These are phyloP conservation scores for Rhododendron vialii DNA, from an alignment of 148 eudicot species.

Conservation along the genomic window DNA sequence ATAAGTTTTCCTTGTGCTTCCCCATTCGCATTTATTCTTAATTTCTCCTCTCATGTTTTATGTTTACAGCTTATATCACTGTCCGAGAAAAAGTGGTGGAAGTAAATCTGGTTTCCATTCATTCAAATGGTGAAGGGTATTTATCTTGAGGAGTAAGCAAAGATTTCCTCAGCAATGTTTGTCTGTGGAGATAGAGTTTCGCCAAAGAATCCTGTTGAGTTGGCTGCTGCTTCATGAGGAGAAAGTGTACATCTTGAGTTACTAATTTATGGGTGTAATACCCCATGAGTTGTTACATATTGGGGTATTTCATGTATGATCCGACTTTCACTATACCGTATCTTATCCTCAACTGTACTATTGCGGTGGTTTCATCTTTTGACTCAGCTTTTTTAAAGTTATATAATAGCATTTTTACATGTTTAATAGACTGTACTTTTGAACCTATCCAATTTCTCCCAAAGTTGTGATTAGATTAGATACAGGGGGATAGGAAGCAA, in stretches of 20 bases:
- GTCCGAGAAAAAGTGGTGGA: constrained; percentile 43
- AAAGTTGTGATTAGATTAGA: neutral
- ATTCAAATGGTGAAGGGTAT: neutral
- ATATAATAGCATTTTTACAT: neutral
- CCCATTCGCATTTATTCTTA: neutral
- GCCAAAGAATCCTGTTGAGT: neutral
- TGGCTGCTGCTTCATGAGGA: constrained; percentile 1
- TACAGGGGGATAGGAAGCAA: neutral
- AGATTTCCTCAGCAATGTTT: neutral
- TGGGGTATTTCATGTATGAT: neutral
- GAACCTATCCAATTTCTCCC: neutral
- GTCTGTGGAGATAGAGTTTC: neutral
- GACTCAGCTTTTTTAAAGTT: neutral
- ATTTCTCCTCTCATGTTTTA: neutral
- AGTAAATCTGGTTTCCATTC: constrained; percentile 26
- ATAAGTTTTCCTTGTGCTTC: neutral
- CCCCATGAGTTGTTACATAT: neutral
- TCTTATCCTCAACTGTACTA: neutral
- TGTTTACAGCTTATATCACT: constrained; percentile 42
- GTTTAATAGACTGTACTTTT: neutral
- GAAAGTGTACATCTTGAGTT: constrained; percentile 4
- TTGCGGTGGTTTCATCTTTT: neutral
- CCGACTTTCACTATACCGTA: neutral
- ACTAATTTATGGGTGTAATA: neutral
- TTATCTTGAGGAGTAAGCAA: neutral